Conservation (phyloP, 2,329 filamentous ascomycete genomes). For the Domatiomyces catenatus region DNA sequence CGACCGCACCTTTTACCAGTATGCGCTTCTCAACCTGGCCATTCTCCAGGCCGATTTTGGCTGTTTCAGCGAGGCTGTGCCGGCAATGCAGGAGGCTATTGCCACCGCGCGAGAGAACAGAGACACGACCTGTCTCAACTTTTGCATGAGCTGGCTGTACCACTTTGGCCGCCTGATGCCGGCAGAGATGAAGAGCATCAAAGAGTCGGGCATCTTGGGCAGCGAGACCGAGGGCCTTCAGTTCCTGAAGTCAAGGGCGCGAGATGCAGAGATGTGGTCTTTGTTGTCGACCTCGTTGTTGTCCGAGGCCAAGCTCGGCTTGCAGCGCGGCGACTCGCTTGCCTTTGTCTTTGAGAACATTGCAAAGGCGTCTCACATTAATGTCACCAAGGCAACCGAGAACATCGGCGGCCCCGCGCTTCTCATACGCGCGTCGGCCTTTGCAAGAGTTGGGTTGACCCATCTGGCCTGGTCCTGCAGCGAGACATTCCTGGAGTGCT, state of each 20-base stretch:
- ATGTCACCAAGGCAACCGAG: constrained; percentile 59
- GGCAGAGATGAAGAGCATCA: constrained; percentile 52
- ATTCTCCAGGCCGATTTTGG: constrained; percentile 92
- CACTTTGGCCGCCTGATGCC: constrained; percentile 83
- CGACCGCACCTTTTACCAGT: constrained; percentile 80
- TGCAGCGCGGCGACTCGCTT: constrained; percentile 49
- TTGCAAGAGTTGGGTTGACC: constrained; percentile 53
- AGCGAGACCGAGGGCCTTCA: constrained; percentile 66
- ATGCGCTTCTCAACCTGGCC: constrained; percentile 82
- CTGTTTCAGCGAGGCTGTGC: constrained; percentile 75
- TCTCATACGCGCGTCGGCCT: constrained; percentile 56
- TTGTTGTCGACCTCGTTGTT: constrained; percentile 70
- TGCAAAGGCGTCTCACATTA: constrained; percentile 66
- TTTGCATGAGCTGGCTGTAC: constrained; percentile 88
- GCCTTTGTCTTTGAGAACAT: constrained; percentile 57
- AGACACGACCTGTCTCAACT: constrained; percentile 85
- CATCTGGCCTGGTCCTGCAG: constrained; percentile 43
- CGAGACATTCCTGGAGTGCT: constrained; percentile 61
- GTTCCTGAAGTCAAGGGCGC: constrained; percentile 74
- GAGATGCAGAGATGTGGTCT: constrained; percentile 72
- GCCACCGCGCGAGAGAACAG: constrained; percentile 87
- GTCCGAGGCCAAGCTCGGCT: constrained; percentile 66
- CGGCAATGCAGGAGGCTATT: constrained; percentile 87
- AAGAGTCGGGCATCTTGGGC: constrained; percentile 57
- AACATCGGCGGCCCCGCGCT: constrained; percentile 60